Evolutionary conservation across 208 protist genomes (phyloP), one percentile per base, ranked within the genome.

Genomic region (Crithidia bombi): DNA sequence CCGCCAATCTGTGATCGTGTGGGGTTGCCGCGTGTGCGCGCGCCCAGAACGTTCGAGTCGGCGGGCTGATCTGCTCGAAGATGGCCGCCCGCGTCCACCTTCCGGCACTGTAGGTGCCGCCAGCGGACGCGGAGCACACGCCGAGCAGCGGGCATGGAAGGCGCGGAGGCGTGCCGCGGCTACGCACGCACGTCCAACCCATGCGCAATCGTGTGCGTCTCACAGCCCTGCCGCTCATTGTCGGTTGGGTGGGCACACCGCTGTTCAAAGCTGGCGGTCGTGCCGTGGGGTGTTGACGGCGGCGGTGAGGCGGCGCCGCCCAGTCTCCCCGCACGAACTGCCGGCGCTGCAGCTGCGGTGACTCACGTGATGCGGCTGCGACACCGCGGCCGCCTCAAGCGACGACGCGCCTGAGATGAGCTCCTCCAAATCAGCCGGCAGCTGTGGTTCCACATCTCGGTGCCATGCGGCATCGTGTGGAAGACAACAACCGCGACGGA

Each of bases 381-480:
- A 5, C n/a, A 59, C 33, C 54, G 54, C 54, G 19, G n/a, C 54
- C n/a, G n/a, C 54, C 19, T 49, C 9, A 4, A 15, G 12, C 6
- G 55, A 32, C 11, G 55, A 38, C 23, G 44, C n/a, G n/a, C n/a
- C n/a, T n/a, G n/a, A 38, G 7, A 62, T 47, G 21, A 62, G 38
- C 38, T 62, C 55, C 23, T 62, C 55, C 17, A 47, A 5, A 23
- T 62, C 55, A 26, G 21, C 38, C 36, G 55, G 55, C 36, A 62
- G 55, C n/a, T 47, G 26, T n/a, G n/a, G n/a, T 25, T 52, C 50
- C 39, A 41, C 3, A 2, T 57, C 64, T 35, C 64, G 64, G 19
- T 69, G 49, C n/a, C 38, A 69, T 32, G 5, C 15, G n/a, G 51
- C 64, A 69, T 59, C 2, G 51, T 59, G 64, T 59, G 57, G 64